phyloP scores from a whole-genome alignment of 2,329 filamentous ascomycete species.

The Fusarium odoratissimum region DNA sequence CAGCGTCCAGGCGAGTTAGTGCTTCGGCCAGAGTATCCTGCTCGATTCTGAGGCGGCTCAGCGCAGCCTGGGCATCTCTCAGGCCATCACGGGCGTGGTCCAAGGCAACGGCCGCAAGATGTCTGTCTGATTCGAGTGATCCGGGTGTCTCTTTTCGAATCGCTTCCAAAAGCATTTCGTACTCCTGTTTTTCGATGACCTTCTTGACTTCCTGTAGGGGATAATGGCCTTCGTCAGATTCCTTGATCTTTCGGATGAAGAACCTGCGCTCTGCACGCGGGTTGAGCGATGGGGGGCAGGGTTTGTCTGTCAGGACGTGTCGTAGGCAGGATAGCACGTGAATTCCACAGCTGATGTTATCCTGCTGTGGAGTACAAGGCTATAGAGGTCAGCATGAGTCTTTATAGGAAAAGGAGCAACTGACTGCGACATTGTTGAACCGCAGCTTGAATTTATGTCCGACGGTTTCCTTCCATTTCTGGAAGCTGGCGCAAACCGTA shows the following conservation, averaged over 20 bases:
- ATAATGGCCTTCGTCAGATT: not conserved
- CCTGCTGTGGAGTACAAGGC: not conserved
- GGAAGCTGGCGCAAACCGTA: not conserved
- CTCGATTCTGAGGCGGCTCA: not conserved
- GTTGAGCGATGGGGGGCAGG: not conserved
- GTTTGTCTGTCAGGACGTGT: not conserved
- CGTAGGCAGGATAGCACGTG: constrained; percentile 2
- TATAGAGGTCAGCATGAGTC: not conserved
- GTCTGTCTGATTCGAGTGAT: not conserved
- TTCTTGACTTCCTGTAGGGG: not conserved
- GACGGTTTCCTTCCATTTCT: not conserved
- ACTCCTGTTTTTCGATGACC: not conserved
- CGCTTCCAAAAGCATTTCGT: not conserved
- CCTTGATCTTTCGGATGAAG: not conserved
- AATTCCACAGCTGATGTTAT: not conserved
- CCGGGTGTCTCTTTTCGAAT: not conserved
- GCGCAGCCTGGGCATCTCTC: not conserved
- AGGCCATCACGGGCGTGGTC: not conserved
- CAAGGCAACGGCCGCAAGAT: not conserved
- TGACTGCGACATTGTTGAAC: not conserved
- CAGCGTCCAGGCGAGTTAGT: not conserved
- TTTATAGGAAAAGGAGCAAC: not conserved
- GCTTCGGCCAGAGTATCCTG: not conserved
- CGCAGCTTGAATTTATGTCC: not conserved
- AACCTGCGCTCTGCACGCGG: not conserved